Percentiles rank a stretch among this genome's conserved stretches.
Evolutionary conservation across 2,329 filamentous ascomycete genomes (phyloP).

Genomic region (Botryotinia convoluta): DNA sequence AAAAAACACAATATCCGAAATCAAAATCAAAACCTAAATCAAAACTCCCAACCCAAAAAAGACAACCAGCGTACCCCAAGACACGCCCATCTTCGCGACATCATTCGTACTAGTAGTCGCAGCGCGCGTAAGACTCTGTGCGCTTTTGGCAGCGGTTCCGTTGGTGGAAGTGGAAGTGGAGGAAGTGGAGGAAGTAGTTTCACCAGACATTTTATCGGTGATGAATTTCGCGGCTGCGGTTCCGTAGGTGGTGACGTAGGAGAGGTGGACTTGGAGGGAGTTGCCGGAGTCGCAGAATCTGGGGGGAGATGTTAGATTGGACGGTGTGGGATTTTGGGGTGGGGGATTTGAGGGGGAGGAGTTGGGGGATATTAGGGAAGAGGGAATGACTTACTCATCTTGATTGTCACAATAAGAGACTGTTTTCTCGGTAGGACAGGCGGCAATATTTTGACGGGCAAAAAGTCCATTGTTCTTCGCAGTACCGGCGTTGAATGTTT

Average conservation of each 20-base stretch:
- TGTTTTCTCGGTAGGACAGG: neutral
- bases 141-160: neutral
- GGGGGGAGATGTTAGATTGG: neutral
- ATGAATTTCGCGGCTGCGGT: slow-evolving; percentile 15
- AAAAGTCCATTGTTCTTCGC: slow-evolving; percentile 33
- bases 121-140: neutral
- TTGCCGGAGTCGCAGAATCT: slow-evolving; percentile 14
- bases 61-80: neutral
- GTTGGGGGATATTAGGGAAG: too few species aligned
- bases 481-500: slow-evolving; percentile 38
- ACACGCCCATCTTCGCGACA: neutral
- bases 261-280: neutral
- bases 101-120: neutral
- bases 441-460: slow-evolving; percentile 22
- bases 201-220: slow-evolving; percentile 4
- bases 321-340: neutral
- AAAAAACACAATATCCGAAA: too few species aligned
- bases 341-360: neutral
- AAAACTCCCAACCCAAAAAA: neutral
- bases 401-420: slow-evolving; percentile 8
- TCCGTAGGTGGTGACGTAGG: slow-evolving; percentile 9
- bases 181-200: neutral
- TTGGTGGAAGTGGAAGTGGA: neutral
- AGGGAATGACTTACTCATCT: neutral
- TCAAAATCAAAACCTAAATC: neutral